Percentiles rank a stretch among this genome's conserved stretches.
Conservation (phyloP, 176 grass and related monocot genomes). For the Zoysia pacifica region DNA sequence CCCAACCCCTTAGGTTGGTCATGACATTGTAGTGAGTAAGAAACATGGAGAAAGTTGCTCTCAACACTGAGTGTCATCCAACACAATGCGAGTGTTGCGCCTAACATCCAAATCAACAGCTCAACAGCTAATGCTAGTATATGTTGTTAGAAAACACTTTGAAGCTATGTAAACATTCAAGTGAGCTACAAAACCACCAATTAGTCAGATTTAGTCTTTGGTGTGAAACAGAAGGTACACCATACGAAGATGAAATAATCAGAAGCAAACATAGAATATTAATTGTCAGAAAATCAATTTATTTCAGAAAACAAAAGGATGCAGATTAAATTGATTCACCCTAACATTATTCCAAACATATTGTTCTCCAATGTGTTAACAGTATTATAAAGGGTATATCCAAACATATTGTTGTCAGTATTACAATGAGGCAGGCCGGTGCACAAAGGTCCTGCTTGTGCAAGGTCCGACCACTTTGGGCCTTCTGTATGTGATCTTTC, state of each 20-base stretch:
- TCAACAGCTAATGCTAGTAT: neutral
- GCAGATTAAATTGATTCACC: neutral
- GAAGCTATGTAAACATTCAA: neutral
- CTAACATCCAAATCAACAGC: neutral
- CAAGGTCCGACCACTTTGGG: too few relatives aligned
- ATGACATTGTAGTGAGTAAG: too few relatives aligned
- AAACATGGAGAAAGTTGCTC: too few relatives aligned
- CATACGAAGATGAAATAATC: neutral
- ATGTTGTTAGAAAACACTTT: neutral
- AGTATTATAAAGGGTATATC: too few relatives aligned
- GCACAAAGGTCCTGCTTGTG: too few relatives aligned
- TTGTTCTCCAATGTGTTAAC: too few relatives aligned
- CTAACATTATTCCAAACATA: neutral
- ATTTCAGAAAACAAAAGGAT: constrained; percentile 3
- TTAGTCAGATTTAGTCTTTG: neutral
- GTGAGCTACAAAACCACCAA: neutral
- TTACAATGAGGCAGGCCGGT: too few relatives aligned
- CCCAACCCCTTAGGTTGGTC: too few relatives aligned
- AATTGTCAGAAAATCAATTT: neutral
- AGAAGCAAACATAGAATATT: neutral
- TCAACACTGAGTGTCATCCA: too few relatives aligned
- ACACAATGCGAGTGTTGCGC: too few relatives aligned
- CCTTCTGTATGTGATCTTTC: too few relatives aligned
- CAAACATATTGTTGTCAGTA: too few relatives aligned
- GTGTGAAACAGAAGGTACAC: neutral